Base-by-base conservation (phyloP, 2,329 filamentous ascomycete genomes). In the Pseudogymnoascus sp. region DNA sequence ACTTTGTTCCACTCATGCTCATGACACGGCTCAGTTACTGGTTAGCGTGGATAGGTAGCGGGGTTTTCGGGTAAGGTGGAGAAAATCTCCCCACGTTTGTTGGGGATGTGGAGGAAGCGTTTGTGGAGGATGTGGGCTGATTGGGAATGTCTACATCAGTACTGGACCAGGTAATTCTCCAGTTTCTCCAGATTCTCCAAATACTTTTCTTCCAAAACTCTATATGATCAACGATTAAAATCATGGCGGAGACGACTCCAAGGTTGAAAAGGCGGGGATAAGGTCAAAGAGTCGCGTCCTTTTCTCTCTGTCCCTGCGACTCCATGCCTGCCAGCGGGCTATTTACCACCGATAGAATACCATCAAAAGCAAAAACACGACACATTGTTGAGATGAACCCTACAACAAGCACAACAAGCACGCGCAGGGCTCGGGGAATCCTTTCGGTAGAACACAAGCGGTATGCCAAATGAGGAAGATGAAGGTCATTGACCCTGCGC, bases 81-180 rank as follows among this genome's bases (percentile, higher is more conserved):
- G 47, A 53, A 18, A 18, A 33, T 53, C 47, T 53, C 47, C 47
- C 47, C 47, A 35, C 47, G 47, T 33, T 53, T 53, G 47, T 53
- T 53, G 47, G 47, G 47, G 28, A 53, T 53, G 43, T 20, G 39
- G 39, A 41, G 39, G 35, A 37, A 33, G 37, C 22, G 22, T 25
- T 41, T 41, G 38, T 41, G 38, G 38, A 41, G 28, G 47, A 5
- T 53, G 47, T 33, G 28, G 28, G 25, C 6, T 33, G 47, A 53
- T 53, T 53, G n/a, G 47, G 47, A 53, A 53, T 53, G 28, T 18
- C 47, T 33, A 33, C 28, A 33, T 33, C n/a, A 18, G 47, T 53
- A 53, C 33, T 53, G 47, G 47, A 18, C 22, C 22, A 25, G 5
- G 22, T 25, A 25, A 25, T 25, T 35, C 22, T 25, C 22, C 35